Evolutionary conservation across 768 basidiomycete genomes (phyloP).

Genomic region (Tricholomella constricta): DNA sequence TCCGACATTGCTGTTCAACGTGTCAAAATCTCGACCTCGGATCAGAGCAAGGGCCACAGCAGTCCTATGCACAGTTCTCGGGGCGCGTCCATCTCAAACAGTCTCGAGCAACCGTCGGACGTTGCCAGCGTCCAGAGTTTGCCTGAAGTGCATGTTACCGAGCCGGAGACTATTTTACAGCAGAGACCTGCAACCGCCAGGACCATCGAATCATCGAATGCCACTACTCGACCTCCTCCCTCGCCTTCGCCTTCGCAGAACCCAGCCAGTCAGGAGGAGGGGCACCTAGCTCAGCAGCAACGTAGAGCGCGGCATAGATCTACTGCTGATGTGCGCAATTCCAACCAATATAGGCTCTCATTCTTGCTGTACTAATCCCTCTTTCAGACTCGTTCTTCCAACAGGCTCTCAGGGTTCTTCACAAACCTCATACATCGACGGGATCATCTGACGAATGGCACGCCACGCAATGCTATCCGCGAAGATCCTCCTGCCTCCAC

Average conservation of each 20-base stretch:
- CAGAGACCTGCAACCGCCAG: slow-evolving; percentile 36
- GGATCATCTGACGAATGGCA: slow-evolving; percentile 39
- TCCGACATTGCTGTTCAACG: slow-evolving; percentile 21
- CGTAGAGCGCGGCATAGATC: slow-evolving; percentile 51
- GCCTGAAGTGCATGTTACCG: slow-evolving; percentile 54
- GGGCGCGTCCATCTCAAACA: slow-evolving; percentile 40
- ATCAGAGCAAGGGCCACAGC: slow-evolving; percentile 23
- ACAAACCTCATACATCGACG: slow-evolving; percentile 76
- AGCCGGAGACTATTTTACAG: slow-evolving; percentile 29
- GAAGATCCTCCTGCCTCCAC: slow-evolving; percentile 28
- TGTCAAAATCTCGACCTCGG: slow-evolving; percentile 28
- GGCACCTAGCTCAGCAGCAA: slow-evolving; percentile 33
- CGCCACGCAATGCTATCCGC: slow-evolving; percentile 32
- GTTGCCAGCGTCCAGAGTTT: slow-evolving; percentile 61
- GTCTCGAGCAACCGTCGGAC: slow-evolving; percentile 44
- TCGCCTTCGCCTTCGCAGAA: slow-evolving; percentile 32
- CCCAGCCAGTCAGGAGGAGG: slow-evolving; percentile 30
- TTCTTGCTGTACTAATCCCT: slow-evolving; percentile 1
- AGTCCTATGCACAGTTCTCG: slow-evolving; percentile 33
- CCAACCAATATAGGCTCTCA: slow-evolving; percentile 1
- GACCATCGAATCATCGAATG: slow-evolving; percentile 19
- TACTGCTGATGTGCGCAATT: slow-evolving; percentile 56
- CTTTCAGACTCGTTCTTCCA: slow-evolving; percentile 49
- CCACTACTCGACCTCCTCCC: slow-evolving; percentile 17
- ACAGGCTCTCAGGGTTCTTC: slow-evolving; percentile 85